A percentile compares a stretch with the other conserved stretches of the same genome.
These are phyloP conservation scores for Dactylella cylindrospora DNA, from an alignment of 2,329 filamentous ascomycete species.

Conservation along the genomic window DNA sequence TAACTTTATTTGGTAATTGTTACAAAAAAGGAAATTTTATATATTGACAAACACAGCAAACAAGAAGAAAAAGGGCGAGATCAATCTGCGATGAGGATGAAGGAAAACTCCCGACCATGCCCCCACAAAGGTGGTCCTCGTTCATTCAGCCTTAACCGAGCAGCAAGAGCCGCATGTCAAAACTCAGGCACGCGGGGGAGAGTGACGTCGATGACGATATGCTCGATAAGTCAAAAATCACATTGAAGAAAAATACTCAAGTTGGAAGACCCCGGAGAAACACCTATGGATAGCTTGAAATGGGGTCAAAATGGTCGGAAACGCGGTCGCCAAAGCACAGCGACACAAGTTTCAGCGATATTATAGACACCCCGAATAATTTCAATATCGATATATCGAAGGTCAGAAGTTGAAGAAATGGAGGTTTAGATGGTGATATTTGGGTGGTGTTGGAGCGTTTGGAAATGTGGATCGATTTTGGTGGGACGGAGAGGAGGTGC, in stretches of 20 bases:
- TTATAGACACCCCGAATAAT: background rate
- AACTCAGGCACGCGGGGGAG: constrained; percentile 40
- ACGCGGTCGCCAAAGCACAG: constrained; percentile 25
- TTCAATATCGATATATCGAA: background rate
- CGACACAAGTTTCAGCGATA: constrained; percentile 22
- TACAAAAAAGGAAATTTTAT: too few species aligned
- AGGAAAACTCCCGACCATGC: too few species aligned
- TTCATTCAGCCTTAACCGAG: constrained; percentile 4
- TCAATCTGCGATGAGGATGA: too few species aligned
- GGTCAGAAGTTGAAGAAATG: constrained; percentile 7
- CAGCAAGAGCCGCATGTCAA: constrained; percentile 42
- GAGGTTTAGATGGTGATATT: constrained; percentile 30
- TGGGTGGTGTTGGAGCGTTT: constrained; percentile 33
- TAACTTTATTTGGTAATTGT: too few species aligned
- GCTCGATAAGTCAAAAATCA: constrained; percentile 3
- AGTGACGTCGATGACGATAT: constrained; percentile 34
- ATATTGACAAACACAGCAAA: too few species aligned
- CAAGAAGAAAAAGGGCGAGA: too few species aligned
- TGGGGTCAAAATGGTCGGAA: constrained; percentile 6
- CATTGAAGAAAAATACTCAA: background rate
- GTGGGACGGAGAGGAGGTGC: constrained; percentile 13
- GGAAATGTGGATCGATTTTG: constrained; percentile 26
- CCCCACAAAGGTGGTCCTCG: too few species aligned
- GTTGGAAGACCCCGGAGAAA: constrained; percentile 25
- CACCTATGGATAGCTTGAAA: background rate